phyloP scores from a whole-genome alignment of 768 basidiomycete species.

The Cystofilobasidium bisporidii region DNA sequence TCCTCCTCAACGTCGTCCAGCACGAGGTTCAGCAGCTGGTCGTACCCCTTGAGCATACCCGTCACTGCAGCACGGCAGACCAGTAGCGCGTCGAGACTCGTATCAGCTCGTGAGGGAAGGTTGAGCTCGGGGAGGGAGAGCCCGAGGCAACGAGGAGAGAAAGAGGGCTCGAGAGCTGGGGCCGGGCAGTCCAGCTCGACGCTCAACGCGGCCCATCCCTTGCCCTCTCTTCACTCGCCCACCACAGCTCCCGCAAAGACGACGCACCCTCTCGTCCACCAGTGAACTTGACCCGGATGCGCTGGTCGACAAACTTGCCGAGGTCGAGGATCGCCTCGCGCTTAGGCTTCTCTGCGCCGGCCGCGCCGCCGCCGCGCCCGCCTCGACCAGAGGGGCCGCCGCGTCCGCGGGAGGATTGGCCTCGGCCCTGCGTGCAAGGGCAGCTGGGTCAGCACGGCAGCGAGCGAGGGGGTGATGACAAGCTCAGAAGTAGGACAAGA shows the following conservation, averaged over 20 bases:
- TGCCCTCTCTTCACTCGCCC: neutral
- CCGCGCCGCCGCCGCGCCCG: constrained; percentile 48
- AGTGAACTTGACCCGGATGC: constrained; percentile 93
- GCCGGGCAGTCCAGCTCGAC: neutral
- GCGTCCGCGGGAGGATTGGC: constrained; percentile 38
- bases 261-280: constrained; percentile 81
- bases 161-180: neutral
- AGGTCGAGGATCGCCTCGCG: constrained; percentile 93
- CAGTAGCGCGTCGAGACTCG: neutral
- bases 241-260: neutral
- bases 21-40: constrained; percentile 92
- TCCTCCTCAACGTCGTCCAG: constrained; percentile 90
- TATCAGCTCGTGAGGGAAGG: too few relatives aligned
- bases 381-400: constrained; percentile 36
- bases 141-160: too few relatives aligned
- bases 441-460: constrained; percentile 18
- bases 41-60: constrained; percentile 87
- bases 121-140: too few relatives aligned
- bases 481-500: too few relatives aligned
- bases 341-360: constrained; percentile 61
- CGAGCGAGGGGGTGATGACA: neutral
- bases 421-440: constrained; percentile 42
- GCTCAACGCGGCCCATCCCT: neutral
- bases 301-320: constrained; percentile 83
- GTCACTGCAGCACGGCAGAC: constrained; percentile 51